These are phyloP conservation scores for Penicillium cinerascens DNA, from an alignment of 495 filamentous ascomycete genomes.

Conservation along the genomic window DNA sequence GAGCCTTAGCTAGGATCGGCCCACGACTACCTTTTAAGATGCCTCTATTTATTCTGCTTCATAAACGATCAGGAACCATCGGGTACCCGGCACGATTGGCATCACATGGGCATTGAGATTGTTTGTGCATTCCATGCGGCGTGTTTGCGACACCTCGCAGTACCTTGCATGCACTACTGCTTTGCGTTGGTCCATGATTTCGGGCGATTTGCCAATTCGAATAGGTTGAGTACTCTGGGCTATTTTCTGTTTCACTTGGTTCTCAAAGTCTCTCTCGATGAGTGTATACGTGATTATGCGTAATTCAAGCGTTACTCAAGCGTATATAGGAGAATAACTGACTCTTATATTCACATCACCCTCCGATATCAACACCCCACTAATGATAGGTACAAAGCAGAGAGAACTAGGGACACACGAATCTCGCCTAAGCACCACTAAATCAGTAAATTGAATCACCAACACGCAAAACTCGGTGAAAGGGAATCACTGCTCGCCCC, in stretches of 20 bases:
- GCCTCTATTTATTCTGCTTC: background rate
- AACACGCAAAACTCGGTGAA: too few species aligned
- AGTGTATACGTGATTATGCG: background rate
- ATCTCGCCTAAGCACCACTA: too few species aligned
- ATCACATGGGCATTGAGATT: background rate
- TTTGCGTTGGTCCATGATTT: background rate
- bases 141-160: slow-evolving; percentile 5
- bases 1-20: slow-evolving; percentile 9
- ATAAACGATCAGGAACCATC: background rate
- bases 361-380: too few species aligned
- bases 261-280: background rate
- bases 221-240: background rate
- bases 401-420: too few species aligned
- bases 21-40: background rate
- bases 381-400: too few species aligned
- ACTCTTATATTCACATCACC: too few species aligned
- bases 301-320: background rate
- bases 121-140: slow-evolving; percentile 6
- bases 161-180: background rate
- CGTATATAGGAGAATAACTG: too few species aligned
- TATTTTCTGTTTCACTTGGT: background rate
- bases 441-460: too few species aligned
- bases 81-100: background rate
- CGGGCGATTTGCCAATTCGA: background rate
- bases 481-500: background rate